Evolutionary conservation across 148 eudicot species (phyloP), one percentile per base, ranked within the genome.

Genomic region (Fagopyrum esculentum): DNA sequence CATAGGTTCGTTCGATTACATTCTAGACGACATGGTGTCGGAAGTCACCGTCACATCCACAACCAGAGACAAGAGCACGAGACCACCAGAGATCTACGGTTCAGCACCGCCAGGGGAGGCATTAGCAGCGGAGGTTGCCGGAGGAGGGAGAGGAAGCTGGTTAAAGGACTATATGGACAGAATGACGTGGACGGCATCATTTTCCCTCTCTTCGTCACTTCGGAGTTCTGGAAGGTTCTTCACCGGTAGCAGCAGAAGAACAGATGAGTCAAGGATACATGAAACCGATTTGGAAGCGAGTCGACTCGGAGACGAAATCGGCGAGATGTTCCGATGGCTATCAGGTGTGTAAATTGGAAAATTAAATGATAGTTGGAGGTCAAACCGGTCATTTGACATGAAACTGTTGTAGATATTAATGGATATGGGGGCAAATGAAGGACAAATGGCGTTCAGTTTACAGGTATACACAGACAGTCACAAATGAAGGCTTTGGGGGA

Each of bases 201-300:
- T 79, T 70, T 9, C 71, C 19, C 44, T 88, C 26, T 86, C 83
- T 0, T 72, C 85, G 29, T 94, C 98, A 55, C 84, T 92, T 57
- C 85, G 98, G 29, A 74, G 86, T 71, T 94, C 98, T 4, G 97
- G 93, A 2, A 86, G 97, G 78, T 84, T 85, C 40, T 89, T 90
- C 69, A 82, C 86, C 0, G 97, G 97, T 0, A 91, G 97, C 80
- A 85, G 95, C 79, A 81, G 96, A 55, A 87, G 96, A 72, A 85
- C 72, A 66, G 86, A 84, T 35, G n/a, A 30, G 52, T 76, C 73
- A 0, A 80, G 77, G 66, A 48, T 12, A 17, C 69, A 72, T 2
- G 90, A 86, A 35, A 45, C 74, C 45, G 98, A 89, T 49, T 57
- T 87, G 82, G 93, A 86, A 71, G 85, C 87, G 74, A 84, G 83